Evolutionary conservation across 495 filamentous ascomycete genomes (phyloP).

Genomic region (Xylaria acuta): DNA sequence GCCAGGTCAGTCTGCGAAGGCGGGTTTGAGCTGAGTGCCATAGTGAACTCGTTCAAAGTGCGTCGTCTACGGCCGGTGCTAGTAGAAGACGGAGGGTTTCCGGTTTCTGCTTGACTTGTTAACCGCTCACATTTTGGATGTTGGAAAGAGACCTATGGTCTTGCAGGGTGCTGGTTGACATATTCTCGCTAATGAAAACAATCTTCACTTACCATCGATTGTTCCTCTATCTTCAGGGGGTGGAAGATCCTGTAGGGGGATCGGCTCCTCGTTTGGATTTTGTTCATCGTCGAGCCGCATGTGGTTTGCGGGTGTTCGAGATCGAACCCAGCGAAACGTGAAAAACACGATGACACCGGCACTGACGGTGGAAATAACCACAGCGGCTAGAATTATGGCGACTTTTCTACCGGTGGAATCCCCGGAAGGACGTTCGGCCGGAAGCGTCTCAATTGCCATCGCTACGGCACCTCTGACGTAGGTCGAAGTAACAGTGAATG

Average conservation of each 20-base stretch:
- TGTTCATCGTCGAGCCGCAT: neutral
- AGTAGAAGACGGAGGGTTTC: neutral
- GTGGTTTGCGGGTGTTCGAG: neutral
- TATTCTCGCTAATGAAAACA: neutral
- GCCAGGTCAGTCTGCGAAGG: conserved; percentile 2
- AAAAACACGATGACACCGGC: neutral
- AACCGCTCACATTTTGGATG: neutral
- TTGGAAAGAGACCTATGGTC: neutral
- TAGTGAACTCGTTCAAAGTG: neutral
- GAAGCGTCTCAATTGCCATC: neutral
- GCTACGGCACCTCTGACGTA: neutral
- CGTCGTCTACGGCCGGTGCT: neutral
- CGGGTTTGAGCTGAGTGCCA: conserved; percentile 10
- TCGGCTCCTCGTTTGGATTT: neutral
- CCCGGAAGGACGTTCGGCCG: neutral
- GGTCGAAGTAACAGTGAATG: neutral
- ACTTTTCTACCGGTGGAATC: neutral
- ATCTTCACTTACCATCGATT: neutral
- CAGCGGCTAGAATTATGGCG: neutral
- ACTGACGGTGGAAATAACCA: neutral
- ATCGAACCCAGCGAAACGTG: neutral
- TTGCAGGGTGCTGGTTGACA: neutral
- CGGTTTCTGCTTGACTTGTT: conserved; percentile 5
- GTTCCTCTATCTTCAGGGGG: neutral
- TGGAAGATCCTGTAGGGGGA: conserved; percentile 6